These are phyloP conservation scores for Linnemannia zychae DNA, from an alignment of 192 early-diverging fungal species.

Conservation along the genomic window DNA sequence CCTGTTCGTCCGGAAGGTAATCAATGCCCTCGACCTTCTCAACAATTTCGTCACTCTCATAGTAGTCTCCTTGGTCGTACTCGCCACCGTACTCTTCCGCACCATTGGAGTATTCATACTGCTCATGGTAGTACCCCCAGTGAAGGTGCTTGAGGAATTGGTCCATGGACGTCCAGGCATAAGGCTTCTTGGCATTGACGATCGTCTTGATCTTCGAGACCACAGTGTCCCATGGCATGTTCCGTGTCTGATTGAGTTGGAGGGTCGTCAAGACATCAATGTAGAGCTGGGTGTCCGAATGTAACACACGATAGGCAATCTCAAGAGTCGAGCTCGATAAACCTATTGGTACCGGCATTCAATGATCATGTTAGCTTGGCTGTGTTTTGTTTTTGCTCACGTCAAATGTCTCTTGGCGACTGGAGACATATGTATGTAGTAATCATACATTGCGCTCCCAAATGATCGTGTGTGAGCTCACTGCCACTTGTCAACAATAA, in stretches of 20 bases:
- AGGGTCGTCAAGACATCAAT: constrained; percentile 56
- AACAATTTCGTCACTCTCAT: constrained; percentile 34
- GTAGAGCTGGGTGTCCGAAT: constrained; percentile 56
- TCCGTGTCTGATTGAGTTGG: constrained; percentile 55
- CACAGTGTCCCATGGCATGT: constrained; percentile 57
- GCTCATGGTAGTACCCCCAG: constrained; percentile 27
- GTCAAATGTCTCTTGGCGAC: neutral
- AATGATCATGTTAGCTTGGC: neutral
- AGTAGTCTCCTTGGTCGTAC: constrained; percentile 17
- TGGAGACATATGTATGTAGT: neutral
- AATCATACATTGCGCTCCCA: neutral
- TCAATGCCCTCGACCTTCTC: constrained; percentile 37
- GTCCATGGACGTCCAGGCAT: constrained; percentile 43
- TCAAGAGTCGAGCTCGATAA: constrained; percentile 30
- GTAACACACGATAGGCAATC: constrained; percentile 27
- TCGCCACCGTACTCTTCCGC: constrained; percentile 6
- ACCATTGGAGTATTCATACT: neutral
- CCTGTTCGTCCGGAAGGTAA: constrained; percentile 31
- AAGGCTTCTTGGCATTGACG: constrained; percentile 41
- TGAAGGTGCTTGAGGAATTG: constrained; percentile 53
- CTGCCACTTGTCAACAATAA: too few species aligned
- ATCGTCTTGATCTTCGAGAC: constrained; percentile 40
- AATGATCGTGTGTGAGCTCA: neutral
- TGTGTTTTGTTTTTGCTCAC: neutral
- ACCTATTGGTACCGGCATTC: neutral